phyloP scores from a whole-genome alignment of 805 yeast species.

The Metschnikowia amazonensis region DNA sequence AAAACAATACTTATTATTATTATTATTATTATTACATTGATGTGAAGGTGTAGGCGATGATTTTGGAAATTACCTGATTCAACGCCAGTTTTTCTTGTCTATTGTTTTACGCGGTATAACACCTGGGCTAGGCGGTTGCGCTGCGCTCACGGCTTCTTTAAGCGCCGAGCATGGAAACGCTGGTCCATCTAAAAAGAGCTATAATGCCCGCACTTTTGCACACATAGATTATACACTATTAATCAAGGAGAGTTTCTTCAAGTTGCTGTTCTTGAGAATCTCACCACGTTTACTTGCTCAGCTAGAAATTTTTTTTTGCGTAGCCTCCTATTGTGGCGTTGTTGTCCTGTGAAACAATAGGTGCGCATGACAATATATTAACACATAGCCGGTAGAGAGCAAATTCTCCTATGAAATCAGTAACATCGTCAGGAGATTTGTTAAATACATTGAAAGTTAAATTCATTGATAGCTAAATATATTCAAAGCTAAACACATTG shows the following conservation, averaged over 20 bases:
- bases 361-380: neutral
- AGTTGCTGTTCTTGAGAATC: too few relatives aligned
- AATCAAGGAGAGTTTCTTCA: too few relatives aligned
- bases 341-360: neutral
- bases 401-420: neutral
- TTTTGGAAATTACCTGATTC: too few relatives aligned
- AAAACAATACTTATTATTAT: neutral
- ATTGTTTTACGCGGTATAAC: neutral
- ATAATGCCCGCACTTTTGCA: neutral
- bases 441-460: neutral
- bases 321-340: neutral
- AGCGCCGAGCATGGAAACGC: constrained; percentile 2
- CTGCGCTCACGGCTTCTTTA: neutral
- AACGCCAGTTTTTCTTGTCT: too few relatives aligned
- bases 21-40: neutral
- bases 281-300: too few relatives aligned
- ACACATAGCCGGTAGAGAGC: neutral
- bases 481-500: too few relatives aligned
- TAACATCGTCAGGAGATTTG: neutral
- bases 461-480: too few relatives aligned
- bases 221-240: too few relatives aligned
- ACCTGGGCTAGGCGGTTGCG: neutral
- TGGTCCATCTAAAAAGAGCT: constrained; percentile 1
- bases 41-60: too few relatives aligned
- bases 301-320: neutral